Base-by-base conservation (phyloP, 768 basidiomycete genomes). In the Leccinellum luteum region DNA sequence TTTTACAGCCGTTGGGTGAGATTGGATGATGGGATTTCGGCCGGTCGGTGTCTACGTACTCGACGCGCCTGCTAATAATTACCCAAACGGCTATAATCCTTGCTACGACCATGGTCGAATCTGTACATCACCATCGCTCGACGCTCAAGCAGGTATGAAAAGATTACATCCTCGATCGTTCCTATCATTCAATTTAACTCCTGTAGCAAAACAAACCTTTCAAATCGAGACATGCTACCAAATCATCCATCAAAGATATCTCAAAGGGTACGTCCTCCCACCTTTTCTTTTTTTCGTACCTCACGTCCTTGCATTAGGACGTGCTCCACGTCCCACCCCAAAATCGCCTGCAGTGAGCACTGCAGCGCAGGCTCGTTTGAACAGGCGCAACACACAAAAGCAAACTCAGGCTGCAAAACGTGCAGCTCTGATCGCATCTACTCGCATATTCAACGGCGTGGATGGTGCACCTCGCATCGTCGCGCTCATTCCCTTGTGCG, bases 161-260 rank as follows among this genome's bases (percentile, higher is more conserved):
- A 54, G 53, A 54, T 47, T 47, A 32, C 44, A 52, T 55, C 45
- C 19, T 47, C 44, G 38, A 44, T 43, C 43, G 21, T 32, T 19
- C 5, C 51, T 48, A 35, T 19, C 45, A n/a, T 59, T 35, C 23
- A 48, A 54, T 30, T 32, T 43, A 48, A 49, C 38, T 49, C 52
- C 47, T 19, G 15, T 61, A 94, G 92, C 77, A 85, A 79, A 97
- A 98, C 75, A 98, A 98, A 73, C 64, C 82, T 2, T 98, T 90
- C 80, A 98, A 98, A 75, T 92, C 92, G 2, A 90, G 86, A 69
- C 91, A 94, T 78, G 83, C 93, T 2, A 84, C 90, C 13, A 97
- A 97, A 74, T 85, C 89, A 1, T 79, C 89, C 0, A 66, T 97
- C 38, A 94, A 90, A 73, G 90, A 92, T 47, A 81, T 83, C 44